Percentiles rank a stretch among this genome's conserved stretches.
Conservation (phyloP, 768 basidiomycete species). For the Ephemerocybe angulata region DNA sequence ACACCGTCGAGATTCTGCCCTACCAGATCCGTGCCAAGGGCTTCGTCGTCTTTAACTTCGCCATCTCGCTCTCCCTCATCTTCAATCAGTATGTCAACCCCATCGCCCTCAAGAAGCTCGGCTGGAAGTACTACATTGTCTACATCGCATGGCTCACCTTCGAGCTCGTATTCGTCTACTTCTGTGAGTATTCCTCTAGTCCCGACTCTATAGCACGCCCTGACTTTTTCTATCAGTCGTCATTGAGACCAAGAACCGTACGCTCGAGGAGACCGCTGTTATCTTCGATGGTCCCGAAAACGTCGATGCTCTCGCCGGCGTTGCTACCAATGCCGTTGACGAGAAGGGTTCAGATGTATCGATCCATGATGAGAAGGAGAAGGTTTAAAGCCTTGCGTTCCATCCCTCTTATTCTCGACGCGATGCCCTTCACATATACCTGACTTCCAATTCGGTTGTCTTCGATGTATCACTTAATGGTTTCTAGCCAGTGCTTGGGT, state of each 20-base stretch:
- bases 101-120: conserved; percentile 57
- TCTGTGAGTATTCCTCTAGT: conserved; percentile 35
- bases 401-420: not conserved
- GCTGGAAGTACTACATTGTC: conserved; percentile 79
- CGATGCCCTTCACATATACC: too few relatives aligned
- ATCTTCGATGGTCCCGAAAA: conserved; percentile 72
- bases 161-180: conserved; percentile 62
- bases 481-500: too few relatives aligned
- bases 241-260: conserved; percentile 68
- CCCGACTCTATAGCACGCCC: conserved; percentile 1
- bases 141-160: conserved; percentile 69
- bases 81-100: conserved; percentile 91
- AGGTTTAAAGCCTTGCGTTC: not conserved
- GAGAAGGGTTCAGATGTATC: not conserved
- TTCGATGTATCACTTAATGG: too few relatives aligned
- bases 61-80: conserved; percentile 74
- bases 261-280: conserved; percentile 79
- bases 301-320: conserved; percentile 32
- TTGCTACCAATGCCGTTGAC: not conserved
- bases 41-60: conserved; percentile 77
- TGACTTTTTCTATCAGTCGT: conserved; percentile 32
- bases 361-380: not conserved
- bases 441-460: too few relatives aligned
- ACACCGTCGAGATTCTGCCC: conserved; percentile 87
- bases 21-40: conserved; percentile 83